Base-by-base conservation (phyloP, 495 filamentous ascomycete genomes). In the Neurospora sp. region DNA sequence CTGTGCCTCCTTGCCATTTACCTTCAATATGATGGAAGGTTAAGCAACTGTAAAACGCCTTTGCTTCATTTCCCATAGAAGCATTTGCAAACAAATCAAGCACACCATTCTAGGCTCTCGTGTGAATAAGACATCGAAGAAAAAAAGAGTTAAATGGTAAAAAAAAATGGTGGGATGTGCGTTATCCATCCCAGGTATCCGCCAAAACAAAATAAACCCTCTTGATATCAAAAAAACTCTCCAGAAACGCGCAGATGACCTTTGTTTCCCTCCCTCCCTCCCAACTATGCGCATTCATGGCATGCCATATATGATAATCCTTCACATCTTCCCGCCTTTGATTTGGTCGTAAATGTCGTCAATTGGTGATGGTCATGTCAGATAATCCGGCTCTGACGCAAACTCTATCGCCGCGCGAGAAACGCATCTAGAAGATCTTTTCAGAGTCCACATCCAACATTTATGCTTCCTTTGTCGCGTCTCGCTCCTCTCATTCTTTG, bases 291-390 rank as follows among this genome's bases (percentile, higher is more conserved):
- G 37, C 38, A 72, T 22, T 35, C 48, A 72, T n/a, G 38, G 14
- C 61, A 53, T 20, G 53, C 53, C 53, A 65, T 65, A 65, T 65
- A 65, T 65, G 10, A 27, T 65, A 16, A 72, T 77, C 74, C 53
- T 65, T 14, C 27, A 65, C 53, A 65, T 35, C 27, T 35, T 65
- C 12, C 53, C 53, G 16, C 53, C 53, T 65, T 35, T 65, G 14
- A 65, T 65, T 37, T 35, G 53, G 53, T 65, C 53, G 27, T 65
- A 65, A 65, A 65, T 65, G 27, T 65, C 53, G 31, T 65, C 27
- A 61, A 65, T 65, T 65, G 53, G 53, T 31, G 31, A 65, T 65
- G 22, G 53, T 35, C 53, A 37, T 65, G 53, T 65, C 53, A 35
- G 53, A 65, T 65, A 65, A 65, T 35, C 53, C 53, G 12, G 53